Base-by-base conservation (phyloP, 2,329 filamentous ascomycete genomes). In the Dichotomopilus funicola region DNA sequence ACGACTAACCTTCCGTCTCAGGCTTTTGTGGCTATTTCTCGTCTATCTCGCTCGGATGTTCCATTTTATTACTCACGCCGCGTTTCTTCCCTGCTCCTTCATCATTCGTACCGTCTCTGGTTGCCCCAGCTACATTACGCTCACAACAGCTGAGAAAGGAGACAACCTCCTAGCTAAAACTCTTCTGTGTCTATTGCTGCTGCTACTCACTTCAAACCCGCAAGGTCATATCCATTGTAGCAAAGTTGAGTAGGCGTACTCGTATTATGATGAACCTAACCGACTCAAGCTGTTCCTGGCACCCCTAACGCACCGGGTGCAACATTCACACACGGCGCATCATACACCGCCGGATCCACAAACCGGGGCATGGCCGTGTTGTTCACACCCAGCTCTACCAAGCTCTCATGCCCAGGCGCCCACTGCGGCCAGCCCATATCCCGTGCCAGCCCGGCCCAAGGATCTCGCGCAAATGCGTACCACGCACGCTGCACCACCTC, bases 401-500 rank as follows among this genome's bases (percentile, higher is more conserved):
- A 50, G 5, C 59, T 66, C 55, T 40, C 1, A 7, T 42, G 6
- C 6, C 58, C 56, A 27, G 19, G 19, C 45, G 68, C 51, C 48
- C 68, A 75, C 49, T 13, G 40, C 3, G 72, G 72, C 72, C 72
- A 75, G 0, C 70, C 71, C 34, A 72, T 52, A 49, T 50, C 50
- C 12, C 59, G 55, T n/a, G 53, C 57, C 42, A 76, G 53, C 0
- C 74, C 74, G 1, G 63, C 46, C 0, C 48, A 36, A 1, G 75
- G 73, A 45, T 76, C 68, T 36, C 66, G 55, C 8, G 67, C 66
- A 45, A 78, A 78, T 0, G 67, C 63, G 11, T 63, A 68, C 74
- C 75, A 76, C 0, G 72, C 72, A 0, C 62, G 59, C 53, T 73
- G 72, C 69, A 77, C 72, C 4, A 69, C 57, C 40, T 52, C 55